Percentiles rank a stretch among this genome's conserved stretches.
These are phyloP conservation scores for Argentina anserina DNA, from an alignment of 306 rosid genomes.

Conservation along the genomic window DNA sequence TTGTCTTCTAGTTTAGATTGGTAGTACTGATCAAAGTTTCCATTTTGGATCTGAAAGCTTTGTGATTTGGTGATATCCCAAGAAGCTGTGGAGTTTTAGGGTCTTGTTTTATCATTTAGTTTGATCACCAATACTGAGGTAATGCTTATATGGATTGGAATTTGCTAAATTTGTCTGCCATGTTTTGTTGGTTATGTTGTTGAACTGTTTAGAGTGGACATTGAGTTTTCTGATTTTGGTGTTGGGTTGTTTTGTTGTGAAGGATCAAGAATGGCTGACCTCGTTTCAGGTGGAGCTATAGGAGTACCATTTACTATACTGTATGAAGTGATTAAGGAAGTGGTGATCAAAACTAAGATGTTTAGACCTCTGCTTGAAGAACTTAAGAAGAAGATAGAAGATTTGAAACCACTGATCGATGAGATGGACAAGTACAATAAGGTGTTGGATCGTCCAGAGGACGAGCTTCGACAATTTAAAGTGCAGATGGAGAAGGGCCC, in stretches of 20 bases:
- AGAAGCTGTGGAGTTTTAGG: background rate
- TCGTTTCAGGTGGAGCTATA: background rate
- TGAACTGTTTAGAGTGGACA: background rate
- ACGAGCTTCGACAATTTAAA: slow-evolving; percentile 19
- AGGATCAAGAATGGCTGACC: slow-evolving; percentile 5
- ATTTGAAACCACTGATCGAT: slow-evolving; percentile 13
- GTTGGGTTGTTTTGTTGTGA: background rate
- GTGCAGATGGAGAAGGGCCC: slow-evolving; percentile 15
- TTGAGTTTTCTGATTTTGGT: background rate
- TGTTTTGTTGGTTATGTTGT: slow-evolving; percentile 1
- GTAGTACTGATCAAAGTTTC: background rate
- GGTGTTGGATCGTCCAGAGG: slow-evolving; percentile 26
- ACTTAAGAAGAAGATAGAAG: background rate
- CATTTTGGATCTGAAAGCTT: background rate
- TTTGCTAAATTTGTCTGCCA: background rate
- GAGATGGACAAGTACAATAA: slow-evolving; percentile 20
- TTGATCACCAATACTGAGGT: background rate
- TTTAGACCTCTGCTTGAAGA: background rate
- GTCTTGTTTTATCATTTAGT: background rate
- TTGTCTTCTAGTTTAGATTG: background rate
- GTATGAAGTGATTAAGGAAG: slow-evolving; percentile 1
- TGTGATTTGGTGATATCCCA: background rate
- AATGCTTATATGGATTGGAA: background rate
- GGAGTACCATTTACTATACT: background rate
- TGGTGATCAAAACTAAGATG: background rate